These are phyloP conservation scores for Urtica urens DNA, from an alignment of 306 rosid species.

Conservation along the genomic window DNA sequence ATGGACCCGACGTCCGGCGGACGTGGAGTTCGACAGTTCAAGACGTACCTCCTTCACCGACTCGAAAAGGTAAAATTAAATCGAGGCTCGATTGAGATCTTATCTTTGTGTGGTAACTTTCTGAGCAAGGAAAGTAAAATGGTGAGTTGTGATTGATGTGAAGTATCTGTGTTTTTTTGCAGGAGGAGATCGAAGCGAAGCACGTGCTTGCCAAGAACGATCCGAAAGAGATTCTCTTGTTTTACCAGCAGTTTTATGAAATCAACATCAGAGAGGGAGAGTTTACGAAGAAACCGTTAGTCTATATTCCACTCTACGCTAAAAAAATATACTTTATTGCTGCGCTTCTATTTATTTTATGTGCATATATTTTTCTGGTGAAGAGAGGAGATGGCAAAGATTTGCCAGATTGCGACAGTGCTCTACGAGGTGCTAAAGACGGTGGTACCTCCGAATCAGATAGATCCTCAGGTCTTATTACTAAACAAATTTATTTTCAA, in stretches of 20 bases:
- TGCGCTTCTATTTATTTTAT: background rate
- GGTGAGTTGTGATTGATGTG: background rate
- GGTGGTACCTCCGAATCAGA: conserved; percentile 23
- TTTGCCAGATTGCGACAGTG: conserved; percentile 63
- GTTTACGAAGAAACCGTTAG: conserved; percentile 67
- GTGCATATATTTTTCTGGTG: conserved; percentile 20
- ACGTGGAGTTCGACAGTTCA: conserved; percentile 95
- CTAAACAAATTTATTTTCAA: too few species aligned
- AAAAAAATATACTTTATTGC: background rate
- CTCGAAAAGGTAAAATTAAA: conserved; percentile 75
- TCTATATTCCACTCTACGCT: conserved; percentile 14
- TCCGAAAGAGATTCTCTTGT: conserved; percentile 41
- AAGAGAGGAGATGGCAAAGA: conserved; percentile 92
- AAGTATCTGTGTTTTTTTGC: conserved; percentile 19
- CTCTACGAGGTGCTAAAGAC: conserved; percentile 69
- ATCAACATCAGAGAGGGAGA: conserved; percentile 48
- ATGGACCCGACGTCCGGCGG: conserved; percentile 82
- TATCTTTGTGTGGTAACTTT: background rate
- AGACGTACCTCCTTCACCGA: conserved; percentile 68
- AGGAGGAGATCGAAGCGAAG: conserved; percentile 47
- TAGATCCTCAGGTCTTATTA: conserved; percentile 48
- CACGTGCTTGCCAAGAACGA: conserved; percentile 23
- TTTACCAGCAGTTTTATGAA: conserved; percentile 57
- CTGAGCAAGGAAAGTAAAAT: background rate
- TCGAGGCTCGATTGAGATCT: too few species aligned